Conservation (phyloP, 495 filamentous ascomycete species). For the Alectoria sarmentosa region DNA sequence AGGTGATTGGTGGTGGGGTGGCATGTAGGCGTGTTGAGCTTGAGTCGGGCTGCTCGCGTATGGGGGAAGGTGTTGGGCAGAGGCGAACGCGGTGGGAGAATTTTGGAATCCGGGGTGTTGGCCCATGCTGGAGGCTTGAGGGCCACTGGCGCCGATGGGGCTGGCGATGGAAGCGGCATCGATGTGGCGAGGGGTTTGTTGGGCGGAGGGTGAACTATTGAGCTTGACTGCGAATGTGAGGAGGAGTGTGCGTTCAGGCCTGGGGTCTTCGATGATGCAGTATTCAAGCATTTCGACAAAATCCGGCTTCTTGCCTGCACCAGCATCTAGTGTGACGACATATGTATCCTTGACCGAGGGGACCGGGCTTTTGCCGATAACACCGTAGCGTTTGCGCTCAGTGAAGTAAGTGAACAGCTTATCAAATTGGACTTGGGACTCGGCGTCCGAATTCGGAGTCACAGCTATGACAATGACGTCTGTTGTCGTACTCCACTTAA, state of each 20-base stretch:
- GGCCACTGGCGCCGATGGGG: constrained; percentile 39
- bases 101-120: constrained; percentile 19
- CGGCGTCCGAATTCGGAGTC: constrained; percentile 44
- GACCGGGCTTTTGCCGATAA: constrained; percentile 61
- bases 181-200: constrained; percentile 39
- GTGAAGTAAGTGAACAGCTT: constrained; percentile 73
- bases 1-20: constrained; percentile 21
- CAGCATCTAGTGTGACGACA: constrained; percentile 64
- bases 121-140: constrained; percentile 28
- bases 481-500: constrained; percentile 63
- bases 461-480: constrained; percentile 68
- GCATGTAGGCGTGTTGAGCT: constrained; percentile 20
- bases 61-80: constrained; percentile 16
- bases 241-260: constrained; percentile 63
- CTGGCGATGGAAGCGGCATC: constrained; percentile 35
- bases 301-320: constrained; percentile 51
- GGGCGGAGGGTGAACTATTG: constrained; percentile 40
- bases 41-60: constrained; percentile 21
- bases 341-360: constrained; percentile 71
- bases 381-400: constrained; percentile 70
- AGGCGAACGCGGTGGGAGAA: constrained; percentile 16
- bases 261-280: constrained; percentile 57
- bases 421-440: constrained; percentile 52
- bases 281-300: constrained; percentile 73
- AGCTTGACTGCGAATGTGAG: constrained; percentile 68